Evolutionary conservation across 2,329 filamentous ascomycete genomes (phyloP).

Genomic region (Venturia oleaginea): DNA sequence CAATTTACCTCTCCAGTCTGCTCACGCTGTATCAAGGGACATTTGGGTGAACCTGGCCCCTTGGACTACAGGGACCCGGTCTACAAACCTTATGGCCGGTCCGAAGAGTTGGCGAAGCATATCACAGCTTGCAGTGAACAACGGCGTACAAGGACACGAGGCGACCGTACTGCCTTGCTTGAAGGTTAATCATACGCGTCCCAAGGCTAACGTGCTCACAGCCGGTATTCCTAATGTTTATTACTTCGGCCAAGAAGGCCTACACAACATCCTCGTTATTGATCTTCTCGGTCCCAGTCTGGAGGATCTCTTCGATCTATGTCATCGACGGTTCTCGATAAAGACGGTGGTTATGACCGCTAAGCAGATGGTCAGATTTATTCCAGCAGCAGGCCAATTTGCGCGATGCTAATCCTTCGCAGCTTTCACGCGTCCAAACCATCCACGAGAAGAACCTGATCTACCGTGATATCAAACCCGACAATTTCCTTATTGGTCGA

Average conservation of each 20-base stretch:
- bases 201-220: conserved; percentile 33
- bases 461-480: conserved; percentile 97
- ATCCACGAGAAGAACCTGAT: conserved; percentile 99
- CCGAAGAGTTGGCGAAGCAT: background rate
- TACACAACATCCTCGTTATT: conserved; percentile 98
- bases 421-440: conserved; percentile 82
- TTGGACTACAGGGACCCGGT: background rate
- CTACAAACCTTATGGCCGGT: background rate
- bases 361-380: conserved; percentile 76
- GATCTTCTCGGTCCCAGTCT: conserved; percentile 90
- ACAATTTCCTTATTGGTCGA: conserved; percentile 96
- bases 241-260: conserved; percentile 96
- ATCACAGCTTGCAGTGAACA: background rate
- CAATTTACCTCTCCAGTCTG: background rate
- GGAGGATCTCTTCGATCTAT: conserved; percentile 96
- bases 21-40: conserved; percentile 8
- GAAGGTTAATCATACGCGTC: conserved; percentile 25
- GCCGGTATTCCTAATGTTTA: conserved; percentile 99
- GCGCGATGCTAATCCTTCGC: conserved; percentile 12
- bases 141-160: background rate
- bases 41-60: background rate
- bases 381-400: background rate
- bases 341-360: conserved; percentile 99
- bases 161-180: background rate
- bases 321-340: conserved; percentile 85